These are phyloP conservation scores for Botrytis squamosa DNA, from an alignment of 2,329 filamentous ascomycete species.

Conservation along the genomic window DNA sequence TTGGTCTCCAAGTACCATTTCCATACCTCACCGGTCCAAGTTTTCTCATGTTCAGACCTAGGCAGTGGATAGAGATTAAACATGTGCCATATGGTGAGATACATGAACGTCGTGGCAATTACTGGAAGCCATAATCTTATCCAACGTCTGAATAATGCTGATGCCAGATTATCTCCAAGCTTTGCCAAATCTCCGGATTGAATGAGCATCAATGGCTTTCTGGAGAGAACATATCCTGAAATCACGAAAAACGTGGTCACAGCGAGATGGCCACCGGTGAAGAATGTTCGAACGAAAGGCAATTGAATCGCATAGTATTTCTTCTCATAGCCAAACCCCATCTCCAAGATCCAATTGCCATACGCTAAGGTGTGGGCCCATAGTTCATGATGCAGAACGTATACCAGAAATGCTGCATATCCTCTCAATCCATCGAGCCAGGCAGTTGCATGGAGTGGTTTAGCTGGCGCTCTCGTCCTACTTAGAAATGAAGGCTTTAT, in stretches of 20 bases:
- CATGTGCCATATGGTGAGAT: slow-evolving; percentile 34
- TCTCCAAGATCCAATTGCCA: slow-evolving; percentile 29
- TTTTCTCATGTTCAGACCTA: slow-evolving; percentile 25
- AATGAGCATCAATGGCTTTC: slow-evolving; percentile 45
- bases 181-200: slow-evolving; percentile 41
- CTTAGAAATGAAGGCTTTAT: slow-evolving; percentile 20
- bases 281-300: slow-evolving; percentile 58
- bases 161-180: slow-evolving; percentile 44
- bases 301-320: slow-evolving; percentile 45
- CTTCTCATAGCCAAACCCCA: slow-evolving; percentile 38
- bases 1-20: slow-evolving; percentile 53
- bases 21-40: slow-evolving; percentile 32
- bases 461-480: slow-evolving; percentile 15
- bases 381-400: slow-evolving; percentile 45
- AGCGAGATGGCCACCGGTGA: slow-evolving; percentile 60
- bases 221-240: slow-evolving; percentile 48
- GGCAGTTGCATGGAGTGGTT: slow-evolving; percentile 20
- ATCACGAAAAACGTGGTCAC: slow-evolving; percentile 53
- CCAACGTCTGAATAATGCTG: slow-evolving; percentile 49
- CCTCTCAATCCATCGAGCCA: slow-evolving; percentile 50
- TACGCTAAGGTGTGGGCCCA: slow-evolving; percentile 37
- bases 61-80: slow-evolving; percentile 30
- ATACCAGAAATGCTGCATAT: slow-evolving; percentile 49
- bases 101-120: slow-evolving; percentile 44
- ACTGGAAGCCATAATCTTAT: slow-evolving; percentile 48